These are phyloP conservation scores for Simplicillium sp. DNA, from an alignment of 2,329 filamentous ascomycete species.

Conservation along the genomic window DNA sequence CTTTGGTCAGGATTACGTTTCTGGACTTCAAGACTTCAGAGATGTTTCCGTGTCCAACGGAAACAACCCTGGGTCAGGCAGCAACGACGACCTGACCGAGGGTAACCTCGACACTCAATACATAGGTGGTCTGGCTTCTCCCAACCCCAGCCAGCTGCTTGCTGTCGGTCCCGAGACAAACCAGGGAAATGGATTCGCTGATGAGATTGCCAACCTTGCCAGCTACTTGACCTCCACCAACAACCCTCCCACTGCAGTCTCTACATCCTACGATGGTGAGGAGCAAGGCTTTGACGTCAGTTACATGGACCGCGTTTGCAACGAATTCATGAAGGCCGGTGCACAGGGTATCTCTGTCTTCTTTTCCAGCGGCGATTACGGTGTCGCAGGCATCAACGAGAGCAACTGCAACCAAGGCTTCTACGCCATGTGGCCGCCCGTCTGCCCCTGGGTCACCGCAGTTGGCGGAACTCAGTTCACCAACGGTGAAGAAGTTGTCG, in stretches of 20 bases:
- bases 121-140: slow-evolving; percentile 4
- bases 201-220: slow-evolving; percentile 4
- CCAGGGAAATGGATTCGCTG: slow-evolving; percentile 3
- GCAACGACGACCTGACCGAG: slow-evolving; percentile 2
- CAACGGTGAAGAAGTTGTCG: background rate
- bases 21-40: slow-evolving; percentile 4
- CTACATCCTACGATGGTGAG: slow-evolving; percentile 43
- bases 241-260: slow-evolving; percentile 28
- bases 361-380: slow-evolving; percentile 24
- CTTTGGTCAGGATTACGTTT: background rate
- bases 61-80: slow-evolving; percentile 2
- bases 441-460: slow-evolving; percentile 36
- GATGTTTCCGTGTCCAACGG: slow-evolving; percentile 6
- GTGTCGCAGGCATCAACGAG: slow-evolving; percentile 13
- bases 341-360: slow-evolving; percentile 40
- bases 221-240: slow-evolving; percentile 3
- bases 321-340: slow-evolving; percentile 47
- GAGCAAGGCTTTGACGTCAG: slow-evolving; percentile 27
- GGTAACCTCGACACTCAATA: slow-evolving; percentile 10
- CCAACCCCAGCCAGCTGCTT: slow-evolving; percentile 8
- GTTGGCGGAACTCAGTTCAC: slow-evolving; percentile 36
- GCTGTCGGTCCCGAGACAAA: slow-evolving; percentile 2
- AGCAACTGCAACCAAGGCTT: slow-evolving; percentile 10
- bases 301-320: slow-evolving; percentile 33
- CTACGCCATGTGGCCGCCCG: slow-evolving; percentile 27